Percentiles rank a stretch among this genome's conserved stretches.
phyloP scores from a whole-genome alignment of 306 rosid genomes.

The Casuarina equisetifolia region DNA sequence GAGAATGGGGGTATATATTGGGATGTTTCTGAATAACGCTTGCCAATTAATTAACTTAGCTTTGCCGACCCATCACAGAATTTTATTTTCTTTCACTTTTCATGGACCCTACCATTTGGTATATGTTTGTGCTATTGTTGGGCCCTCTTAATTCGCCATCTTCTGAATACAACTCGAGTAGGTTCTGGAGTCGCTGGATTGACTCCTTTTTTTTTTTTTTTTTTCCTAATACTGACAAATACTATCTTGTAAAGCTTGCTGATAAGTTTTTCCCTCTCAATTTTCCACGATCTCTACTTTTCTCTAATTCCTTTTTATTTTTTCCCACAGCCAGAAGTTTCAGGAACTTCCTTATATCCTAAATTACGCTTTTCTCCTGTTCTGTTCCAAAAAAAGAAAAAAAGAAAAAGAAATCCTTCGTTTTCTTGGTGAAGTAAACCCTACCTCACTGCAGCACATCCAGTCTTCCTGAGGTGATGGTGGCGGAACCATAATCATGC shows the following conservation, averaged over 20 bases:
- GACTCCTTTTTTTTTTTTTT: not conserved
- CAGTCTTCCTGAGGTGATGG: no score
- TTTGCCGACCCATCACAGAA: slow-evolving; percentile 25
- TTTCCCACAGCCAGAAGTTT: no score
- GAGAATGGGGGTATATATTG: slow-evolving; percentile 5
- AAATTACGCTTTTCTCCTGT: no score
- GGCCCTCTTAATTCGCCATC: not conserved
- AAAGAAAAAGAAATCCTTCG: no score
- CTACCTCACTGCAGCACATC: no score
- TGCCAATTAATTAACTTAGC: slow-evolving; percentile 11
- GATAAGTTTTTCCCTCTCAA: not conserved
- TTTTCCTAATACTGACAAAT: not conserved
- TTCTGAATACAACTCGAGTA: not conserved
- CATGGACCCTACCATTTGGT: not conserved
- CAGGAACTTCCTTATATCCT: no score
- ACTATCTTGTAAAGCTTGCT: not conserved
- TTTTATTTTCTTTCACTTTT: not conserved
- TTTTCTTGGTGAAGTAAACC: no score
- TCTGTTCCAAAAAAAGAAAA: no score
- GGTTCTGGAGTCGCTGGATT: not conserved
- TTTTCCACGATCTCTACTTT: no score
- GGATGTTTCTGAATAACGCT: not conserved
- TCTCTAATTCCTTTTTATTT: no score
- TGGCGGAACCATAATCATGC: not conserved
- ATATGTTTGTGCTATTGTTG: not conserved